A percentile compares a stretch with the other conserved stretches of the same genome.
phyloP scores from a whole-genome alignment of 306 rosid species.

The Dalbergia oliveri region DNA sequence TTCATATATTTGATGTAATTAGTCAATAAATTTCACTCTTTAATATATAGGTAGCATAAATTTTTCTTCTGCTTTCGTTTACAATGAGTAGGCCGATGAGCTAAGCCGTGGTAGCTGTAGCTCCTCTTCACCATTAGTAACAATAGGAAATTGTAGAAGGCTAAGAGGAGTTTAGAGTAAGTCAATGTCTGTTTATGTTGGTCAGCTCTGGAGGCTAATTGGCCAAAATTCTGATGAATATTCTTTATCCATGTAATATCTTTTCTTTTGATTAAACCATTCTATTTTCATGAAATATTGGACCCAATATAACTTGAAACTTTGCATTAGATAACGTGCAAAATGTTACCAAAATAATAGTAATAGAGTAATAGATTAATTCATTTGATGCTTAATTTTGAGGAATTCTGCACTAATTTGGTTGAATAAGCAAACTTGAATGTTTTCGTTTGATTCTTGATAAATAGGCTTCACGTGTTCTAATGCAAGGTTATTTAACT shows the following conservation, averaged over 20 bases:
- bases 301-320: background rate
- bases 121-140: background rate
- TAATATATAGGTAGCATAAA: background rate
- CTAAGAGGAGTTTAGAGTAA: background rate
- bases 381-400: constrained; percentile 19
- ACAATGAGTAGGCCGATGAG: constrained; percentile 16
- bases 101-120: background rate
- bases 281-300: background rate
- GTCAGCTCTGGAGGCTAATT: background rate
- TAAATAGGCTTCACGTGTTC: background rate
- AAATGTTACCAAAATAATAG: background rate
- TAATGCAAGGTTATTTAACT: background rate
- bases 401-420: background rate
- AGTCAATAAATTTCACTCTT: background rate
- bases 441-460: background rate
- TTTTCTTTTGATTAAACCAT: background rate
- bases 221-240: constrained; percentile 7
- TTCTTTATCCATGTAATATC: background rate
- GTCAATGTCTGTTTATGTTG: background rate
- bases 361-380: background rate
- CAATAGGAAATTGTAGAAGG: background rate
- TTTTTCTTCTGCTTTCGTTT: constrained; percentile 6
- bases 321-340: background rate
- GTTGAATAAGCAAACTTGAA: background rate
- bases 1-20: constrained; percentile 26